Base-by-base conservation (phyloP, 805 yeast species). In the Metschnikowia cerradonensis region DNA sequence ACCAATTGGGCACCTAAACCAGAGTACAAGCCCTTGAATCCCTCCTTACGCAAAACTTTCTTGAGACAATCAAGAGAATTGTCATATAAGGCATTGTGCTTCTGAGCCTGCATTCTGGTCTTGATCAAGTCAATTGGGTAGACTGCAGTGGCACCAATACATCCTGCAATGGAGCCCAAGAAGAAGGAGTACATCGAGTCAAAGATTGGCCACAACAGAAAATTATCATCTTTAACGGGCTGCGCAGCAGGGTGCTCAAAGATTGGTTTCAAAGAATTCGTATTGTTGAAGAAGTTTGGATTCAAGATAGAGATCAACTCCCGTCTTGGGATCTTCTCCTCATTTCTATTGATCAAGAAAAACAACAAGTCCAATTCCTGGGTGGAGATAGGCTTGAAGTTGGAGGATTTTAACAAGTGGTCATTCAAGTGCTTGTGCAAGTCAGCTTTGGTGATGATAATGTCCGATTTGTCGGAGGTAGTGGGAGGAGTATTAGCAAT, bases 51-150 rank as follows among this genome's bases (percentile, higher is more conserved):
- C 20, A 91, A 54, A 41, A 91, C 90, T 63, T 90, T 90, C 41
- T 76, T 71, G 67, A 91, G 85, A 71, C 98, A 94, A 66, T 92
- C 97, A 22, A 84, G 53, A 7, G 96, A 90, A 62, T 88, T 90
- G 54, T 79, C 81, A 70, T 92, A 92, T 44, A 83, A 72, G 1
- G 84, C 71, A 45, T 80, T 76, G 53, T 82, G 81, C 57, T 90
- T 81, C 73, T 92, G 98, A 54, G 96, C 96, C 72, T 92, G 99
- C 96, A 92, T 90, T 68, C 98, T 82, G 4, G 99, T 92, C 72
- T 92, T 92, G 57, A 92, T 90, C 66, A 94, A 76, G 71, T 92
- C 99, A 58, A 94, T 94, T 32, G 99, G 99, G 67, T 92, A 92
- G 41, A 92, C 99, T 14, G 87, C 88, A 5, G 97, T 89, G n/a